phyloP scores from a whole-genome alignment of 139 green algal species.

The Volvox reticuliferus region DNA sequence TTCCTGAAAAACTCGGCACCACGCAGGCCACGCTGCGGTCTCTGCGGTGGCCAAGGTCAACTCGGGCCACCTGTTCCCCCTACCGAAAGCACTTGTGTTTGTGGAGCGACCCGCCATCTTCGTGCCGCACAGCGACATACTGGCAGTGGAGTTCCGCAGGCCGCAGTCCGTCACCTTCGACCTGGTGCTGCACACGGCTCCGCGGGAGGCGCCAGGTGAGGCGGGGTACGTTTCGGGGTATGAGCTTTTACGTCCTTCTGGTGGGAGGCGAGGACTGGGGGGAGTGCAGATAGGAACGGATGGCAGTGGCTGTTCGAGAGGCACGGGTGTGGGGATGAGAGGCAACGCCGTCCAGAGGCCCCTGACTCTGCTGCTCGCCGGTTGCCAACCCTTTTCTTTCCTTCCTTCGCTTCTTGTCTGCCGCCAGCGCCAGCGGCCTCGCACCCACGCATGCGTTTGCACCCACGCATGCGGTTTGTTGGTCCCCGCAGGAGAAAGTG shows the following conservation, averaged over 20 bases:
- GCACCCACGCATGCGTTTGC: not conserved
- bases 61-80: constrained; percentile 30
- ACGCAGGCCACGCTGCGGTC: not conserved
- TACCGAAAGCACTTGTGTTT: constrained; percentile 21
- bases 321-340: no score
- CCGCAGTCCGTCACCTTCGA: constrained; percentile 37
- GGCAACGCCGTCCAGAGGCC: no score
- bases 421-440: no score
- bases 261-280: not conserved
- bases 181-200: constrained; percentile 39
- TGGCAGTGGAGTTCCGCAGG: constrained; percentile 18
- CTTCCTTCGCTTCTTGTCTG: no score
- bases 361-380: not conserved
- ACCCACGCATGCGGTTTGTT: not conserved
- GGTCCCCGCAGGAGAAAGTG: not conserved
- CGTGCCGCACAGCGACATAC: not conserved
- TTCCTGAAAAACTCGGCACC: no score
- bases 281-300: not conserved
- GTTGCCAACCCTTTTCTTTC: not conserved
- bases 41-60: constrained; percentile 5
- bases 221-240: no score
- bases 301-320: no score
- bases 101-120: constrained; percentile 17
- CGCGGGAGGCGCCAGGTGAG: not conserved
- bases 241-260: not conserved